phyloP scores from a whole-genome alignment of 495 filamentous ascomycete genomes.

The Daldinia decipiens region DNA sequence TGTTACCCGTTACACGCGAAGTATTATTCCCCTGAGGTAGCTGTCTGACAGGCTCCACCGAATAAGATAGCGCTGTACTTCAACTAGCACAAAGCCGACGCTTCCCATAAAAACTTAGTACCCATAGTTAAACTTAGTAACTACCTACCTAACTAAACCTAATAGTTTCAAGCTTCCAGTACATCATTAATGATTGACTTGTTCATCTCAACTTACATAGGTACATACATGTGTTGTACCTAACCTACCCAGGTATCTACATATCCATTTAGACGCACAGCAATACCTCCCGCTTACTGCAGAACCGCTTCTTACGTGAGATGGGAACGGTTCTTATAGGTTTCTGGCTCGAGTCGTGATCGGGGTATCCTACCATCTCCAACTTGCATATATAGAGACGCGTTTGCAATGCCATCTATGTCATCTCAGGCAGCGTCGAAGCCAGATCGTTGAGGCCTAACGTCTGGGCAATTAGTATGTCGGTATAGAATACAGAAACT shows the following conservation, averaged over 20 bases:
- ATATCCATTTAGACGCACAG: too few relatives aligned
- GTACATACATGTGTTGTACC: too few relatives aligned
- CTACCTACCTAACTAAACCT: too few relatives aligned
- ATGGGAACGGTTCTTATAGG: constrained; percentile 6
- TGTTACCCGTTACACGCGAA: neutral
- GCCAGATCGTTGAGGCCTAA: constrained; percentile 28
- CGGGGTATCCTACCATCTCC: constrained; percentile 25
- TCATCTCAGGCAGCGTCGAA: constrained; percentile 23
- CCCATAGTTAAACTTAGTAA: too few relatives aligned
- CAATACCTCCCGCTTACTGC: neutral
- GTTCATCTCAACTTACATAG: neutral
- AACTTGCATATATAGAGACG: constrained; percentile 6
- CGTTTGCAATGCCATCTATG: constrained; percentile 26
- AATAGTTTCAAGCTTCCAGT: neutral
- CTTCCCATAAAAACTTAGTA: too few relatives aligned
- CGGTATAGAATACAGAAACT: neutral
- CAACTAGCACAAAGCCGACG: neutral
- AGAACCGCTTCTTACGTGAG: constrained; percentile 21
- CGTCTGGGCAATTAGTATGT: constrained; percentile 15
- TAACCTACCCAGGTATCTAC: too few relatives aligned
- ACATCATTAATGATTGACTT: neutral
- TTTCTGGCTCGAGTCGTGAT: constrained; percentile 5
- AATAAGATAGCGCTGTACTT: neutral
- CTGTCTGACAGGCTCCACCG: neutral
- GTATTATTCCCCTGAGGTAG: neutral